Conservation (phyloP, 2,329 filamentous ascomycete species). For the Phoma herbarum region DNA sequence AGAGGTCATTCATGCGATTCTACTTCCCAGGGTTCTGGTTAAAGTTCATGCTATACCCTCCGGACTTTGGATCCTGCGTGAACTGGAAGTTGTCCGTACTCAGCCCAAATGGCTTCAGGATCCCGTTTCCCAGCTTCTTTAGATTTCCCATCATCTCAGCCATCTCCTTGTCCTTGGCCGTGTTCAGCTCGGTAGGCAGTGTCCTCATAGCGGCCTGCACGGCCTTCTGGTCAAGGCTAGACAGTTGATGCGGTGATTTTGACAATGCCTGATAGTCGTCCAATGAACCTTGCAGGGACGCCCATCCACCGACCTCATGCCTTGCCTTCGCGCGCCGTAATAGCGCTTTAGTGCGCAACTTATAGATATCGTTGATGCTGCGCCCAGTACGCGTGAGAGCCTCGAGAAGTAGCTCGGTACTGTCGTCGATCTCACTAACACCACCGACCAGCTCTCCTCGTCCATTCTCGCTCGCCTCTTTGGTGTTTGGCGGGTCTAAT, state of each 20-base stretch:
- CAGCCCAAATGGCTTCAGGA: conserved; percentile 91
- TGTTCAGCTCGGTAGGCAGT: conserved; percentile 74
- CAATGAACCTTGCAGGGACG: conserved; percentile 78
- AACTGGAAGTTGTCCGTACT: conserved; percentile 96
- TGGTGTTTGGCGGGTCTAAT: conserved; percentile 56
- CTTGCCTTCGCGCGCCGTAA: conserved; percentile 79
- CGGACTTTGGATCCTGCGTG: conserved; percentile 85
- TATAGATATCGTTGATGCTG: conserved; percentile 68
- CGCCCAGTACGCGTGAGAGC: conserved; percentile 43
- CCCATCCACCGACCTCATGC: conserved; percentile 78
- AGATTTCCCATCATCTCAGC: conserved; percentile 98
- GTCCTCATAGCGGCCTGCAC: conserved; percentile 71
- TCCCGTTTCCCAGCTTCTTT: conserved; percentile 89
- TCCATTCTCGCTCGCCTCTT: conserved; percentile 50
- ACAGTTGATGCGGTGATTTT: conserved; percentile 65
- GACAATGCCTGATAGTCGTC: conserved; percentile 79
- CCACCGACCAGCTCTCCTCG: conserved; percentile 61
- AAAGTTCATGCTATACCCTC: conserved; percentile 96
- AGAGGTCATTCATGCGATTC: neutral
- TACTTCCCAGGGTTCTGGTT: conserved; percentile 54
- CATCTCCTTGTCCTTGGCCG: conserved; percentile 86
- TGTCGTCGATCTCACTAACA: conserved; percentile 67
- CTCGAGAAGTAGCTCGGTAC: conserved; percentile 42
- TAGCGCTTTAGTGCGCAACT: conserved; percentile 83
- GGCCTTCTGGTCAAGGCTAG: conserved; percentile 70